These are phyloP conservation scores for Citeromyces nyonsensis DNA, from an alignment of 805 yeast genomes.

Conservation along the genomic window DNA sequence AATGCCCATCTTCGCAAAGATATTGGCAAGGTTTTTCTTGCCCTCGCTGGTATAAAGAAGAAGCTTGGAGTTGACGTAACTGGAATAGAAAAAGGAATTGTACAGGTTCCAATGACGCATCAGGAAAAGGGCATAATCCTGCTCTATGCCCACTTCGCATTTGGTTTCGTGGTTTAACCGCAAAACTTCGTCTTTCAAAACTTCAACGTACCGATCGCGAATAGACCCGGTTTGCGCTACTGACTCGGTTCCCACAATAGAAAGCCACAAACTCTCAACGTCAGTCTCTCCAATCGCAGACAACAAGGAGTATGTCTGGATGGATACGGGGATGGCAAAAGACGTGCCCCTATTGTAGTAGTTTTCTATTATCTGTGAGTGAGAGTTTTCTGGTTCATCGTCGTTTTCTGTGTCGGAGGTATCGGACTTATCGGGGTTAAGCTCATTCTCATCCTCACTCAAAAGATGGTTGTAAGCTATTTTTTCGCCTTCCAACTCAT, in stretches of 20 bases:
- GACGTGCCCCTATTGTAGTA: constrained; percentile 82
- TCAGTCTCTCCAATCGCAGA: constrained; percentile 76
- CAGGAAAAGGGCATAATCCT: constrained; percentile 75
- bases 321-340: constrained; percentile 55
- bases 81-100: constrained; percentile 82
- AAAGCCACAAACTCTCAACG: constrained; percentile 60
- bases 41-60: constrained; percentile 90
- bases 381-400: constrained; percentile 17
- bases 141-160: constrained; percentile 37
- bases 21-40: constrained; percentile 65
- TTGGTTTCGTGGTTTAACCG: constrained; percentile 36
- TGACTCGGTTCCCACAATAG: constrained; percentile 81
- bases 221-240: constrained; percentile 34
- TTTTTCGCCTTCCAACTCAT: constrained; percentile 36
- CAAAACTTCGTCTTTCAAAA: constrained; percentile 69
- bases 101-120: constrained; percentile 89
- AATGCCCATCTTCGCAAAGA: constrained; percentile 95
- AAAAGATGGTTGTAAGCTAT: constrained; percentile 45
- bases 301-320: constrained; percentile 67
- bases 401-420: constrained; percentile 14
- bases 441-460: constrained; percentile 19
- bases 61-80: constrained; percentile 77
- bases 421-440: constrained; percentile 18
- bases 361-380: constrained; percentile 43
- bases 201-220: constrained; percentile 60